phyloP scores from a whole-genome alignment of 2,329 filamentous ascomycete species.

The Thermoascus crustaceus region DNA sequence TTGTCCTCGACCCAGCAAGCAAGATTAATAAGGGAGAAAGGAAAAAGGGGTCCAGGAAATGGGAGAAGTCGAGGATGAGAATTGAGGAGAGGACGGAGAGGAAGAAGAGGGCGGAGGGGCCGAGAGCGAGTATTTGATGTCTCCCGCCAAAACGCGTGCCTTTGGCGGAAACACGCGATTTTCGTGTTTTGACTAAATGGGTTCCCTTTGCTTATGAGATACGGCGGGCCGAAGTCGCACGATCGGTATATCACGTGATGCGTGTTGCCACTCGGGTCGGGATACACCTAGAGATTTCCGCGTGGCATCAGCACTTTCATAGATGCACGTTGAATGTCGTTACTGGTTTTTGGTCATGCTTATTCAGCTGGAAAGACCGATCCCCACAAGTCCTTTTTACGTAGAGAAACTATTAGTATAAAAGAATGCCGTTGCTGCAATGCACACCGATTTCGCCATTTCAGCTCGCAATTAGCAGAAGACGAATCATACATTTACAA shows the following conservation, averaged over 20 bases:
- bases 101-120: slow-evolving; percentile 12
- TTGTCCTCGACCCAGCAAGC: slow-evolving; percentile 8
- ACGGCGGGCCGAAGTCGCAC: slow-evolving; percentile 18
- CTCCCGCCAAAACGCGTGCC: slow-evolving; percentile 24
- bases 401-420: no score
- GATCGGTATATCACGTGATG: slow-evolving; percentile 4
- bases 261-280: neutral
- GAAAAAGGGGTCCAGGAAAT: slow-evolving; percentile 5
- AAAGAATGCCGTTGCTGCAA: no score
- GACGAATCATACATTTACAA: no score
- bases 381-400: no score
- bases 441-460: no score
- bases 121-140: slow-evolving; percentile 24
- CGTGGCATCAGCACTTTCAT: no score
- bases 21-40: slow-evolving; percentile 5
- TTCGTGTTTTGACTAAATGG: slow-evolving; percentile 26
- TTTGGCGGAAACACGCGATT: slow-evolving; percentile 22
- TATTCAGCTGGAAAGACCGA: no score
- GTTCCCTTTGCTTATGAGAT: slow-evolving; percentile 13
- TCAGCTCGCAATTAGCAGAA: no score
- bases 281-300: no score
- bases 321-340: no score
- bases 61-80: slow-evolving; percentile 14
- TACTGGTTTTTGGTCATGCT: no score
- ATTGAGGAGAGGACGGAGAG: slow-evolving; percentile 19